phyloP scores from a whole-genome alignment of 2,329 filamentous ascomycete genomes.

The Pseudocercospora macadamiae region DNA sequence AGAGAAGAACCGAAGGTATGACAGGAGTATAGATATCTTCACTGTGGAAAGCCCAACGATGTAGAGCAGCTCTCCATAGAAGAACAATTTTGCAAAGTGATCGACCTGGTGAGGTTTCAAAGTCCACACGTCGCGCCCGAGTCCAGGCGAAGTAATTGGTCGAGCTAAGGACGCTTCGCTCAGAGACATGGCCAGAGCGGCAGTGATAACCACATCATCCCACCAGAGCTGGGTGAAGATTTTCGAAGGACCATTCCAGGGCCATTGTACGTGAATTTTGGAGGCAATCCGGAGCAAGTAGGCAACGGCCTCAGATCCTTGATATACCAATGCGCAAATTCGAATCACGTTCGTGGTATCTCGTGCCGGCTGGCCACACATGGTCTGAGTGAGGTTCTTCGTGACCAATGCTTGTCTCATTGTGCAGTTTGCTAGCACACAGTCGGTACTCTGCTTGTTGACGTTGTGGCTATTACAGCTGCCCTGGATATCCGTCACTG shows the following conservation, averaged over 20 bases:
- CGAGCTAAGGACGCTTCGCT: neutral
- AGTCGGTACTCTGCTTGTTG: neutral
- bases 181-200: neutral
- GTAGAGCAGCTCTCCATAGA: constrained; percentile 14
- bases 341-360: neutral
- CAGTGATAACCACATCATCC: constrained; percentile 5
- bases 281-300: constrained; percentile 14
- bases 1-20: constrained; percentile 15
- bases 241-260: neutral
- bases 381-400: constrained; percentile 16
- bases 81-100: neutral
- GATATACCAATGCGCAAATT: neutral
- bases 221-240: constrained; percentile 9
- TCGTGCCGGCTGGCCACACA: constrained; percentile 10
- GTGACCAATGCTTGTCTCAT: constrained; percentile 13
- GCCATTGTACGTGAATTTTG: constrained; percentile 13
- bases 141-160: neutral
- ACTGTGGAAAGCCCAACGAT: constrained; percentile 10
- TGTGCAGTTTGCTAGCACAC: constrained; percentile 14
- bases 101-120: neutral
- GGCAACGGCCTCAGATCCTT: neutral
- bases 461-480: constrained; percentile 13
- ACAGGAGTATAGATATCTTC: constrained; percentile 15
- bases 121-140: constrained; percentile 1
- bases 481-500: constrained; percentile 11